Evolutionary conservation across 495 filamentous ascomycete genomes (phyloP).

Genomic region (Podospora anserina): DNA sequence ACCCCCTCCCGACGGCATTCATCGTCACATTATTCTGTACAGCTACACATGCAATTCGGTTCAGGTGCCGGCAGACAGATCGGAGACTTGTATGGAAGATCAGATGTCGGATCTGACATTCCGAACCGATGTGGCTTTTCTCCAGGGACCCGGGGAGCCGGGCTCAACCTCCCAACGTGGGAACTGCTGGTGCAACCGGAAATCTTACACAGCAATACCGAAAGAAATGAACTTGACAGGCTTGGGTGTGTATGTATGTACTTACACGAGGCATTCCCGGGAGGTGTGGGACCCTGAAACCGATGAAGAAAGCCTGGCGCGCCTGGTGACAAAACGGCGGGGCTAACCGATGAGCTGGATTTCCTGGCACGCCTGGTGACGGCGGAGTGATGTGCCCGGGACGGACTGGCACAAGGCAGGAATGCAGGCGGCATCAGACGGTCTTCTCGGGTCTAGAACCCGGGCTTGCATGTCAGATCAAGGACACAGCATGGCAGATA

Average conservation of each 20-base stretch:
- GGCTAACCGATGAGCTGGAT: conserved; percentile 24
- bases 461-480: conserved; percentile 21
- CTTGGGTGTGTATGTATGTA: not conserved
- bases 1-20: no score
- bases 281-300: conserved; percentile 20
- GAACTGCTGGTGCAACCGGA: not conserved
- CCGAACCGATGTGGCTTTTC: not conserved
- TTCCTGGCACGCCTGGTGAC: conserved; percentile 1
- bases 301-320: conserved; percentile 17
- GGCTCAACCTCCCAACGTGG: not conserved
- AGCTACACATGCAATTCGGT: not conserved
- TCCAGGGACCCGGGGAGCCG: conserved; percentile 8
- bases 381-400: not conserved
- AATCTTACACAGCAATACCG: no score
- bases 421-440: conserved; percentile 11
- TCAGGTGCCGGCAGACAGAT: not conserved
- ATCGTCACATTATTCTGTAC: no score
- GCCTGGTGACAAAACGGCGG: conserved; percentile 1
- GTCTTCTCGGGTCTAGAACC: conserved; percentile 30
- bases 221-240: no score
- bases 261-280: no score
- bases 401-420: not conserved
- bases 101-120: not conserved
- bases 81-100: not conserved
- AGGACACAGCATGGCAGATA: conserved; percentile 15